Evolutionary conservation across 495 filamentous ascomycete genomes (phyloP).

Genomic region (Collariella sp.): DNA sequence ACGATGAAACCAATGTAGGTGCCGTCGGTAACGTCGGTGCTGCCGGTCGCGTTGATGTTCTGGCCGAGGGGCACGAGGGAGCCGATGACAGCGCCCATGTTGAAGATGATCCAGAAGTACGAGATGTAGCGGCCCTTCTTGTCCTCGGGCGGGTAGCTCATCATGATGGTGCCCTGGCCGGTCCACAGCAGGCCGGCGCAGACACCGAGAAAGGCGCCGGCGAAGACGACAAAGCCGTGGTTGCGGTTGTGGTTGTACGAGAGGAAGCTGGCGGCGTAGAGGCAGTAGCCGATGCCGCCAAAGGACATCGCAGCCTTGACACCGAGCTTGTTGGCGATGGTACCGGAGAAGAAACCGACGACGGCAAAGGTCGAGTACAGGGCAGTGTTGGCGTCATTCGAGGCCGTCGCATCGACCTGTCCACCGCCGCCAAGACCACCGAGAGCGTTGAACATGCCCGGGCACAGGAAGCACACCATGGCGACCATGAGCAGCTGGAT

Average conservation of each 20-base stretch:
- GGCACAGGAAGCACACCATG: constrained; percentile 83
- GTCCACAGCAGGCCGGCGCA: constrained; percentile 87
- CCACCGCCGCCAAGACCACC: constrained; percentile 69
- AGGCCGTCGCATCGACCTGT: constrained; percentile 51
- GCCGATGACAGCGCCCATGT: constrained; percentile 84
- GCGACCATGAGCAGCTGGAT: constrained; percentile 67
- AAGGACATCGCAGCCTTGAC: constrained; percentile 63
- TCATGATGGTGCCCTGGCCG: constrained; percentile 92
- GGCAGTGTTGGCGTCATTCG: constrained; percentile 62
- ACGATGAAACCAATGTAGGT: constrained; percentile 90
- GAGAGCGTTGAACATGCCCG: constrained; percentile 78
- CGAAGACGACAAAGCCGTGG: constrained; percentile 67
- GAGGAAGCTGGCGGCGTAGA: constrained; percentile 73
- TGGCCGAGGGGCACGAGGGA: constrained; percentile 74
- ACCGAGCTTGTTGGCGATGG: constrained; percentile 68
- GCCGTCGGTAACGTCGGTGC: constrained; percentile 61
- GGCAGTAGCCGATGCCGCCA: constrained; percentile 78
- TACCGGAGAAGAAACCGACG: constrained; percentile 80
- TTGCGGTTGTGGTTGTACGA: constrained; percentile 75
- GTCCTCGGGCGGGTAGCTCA: constrained; percentile 77
- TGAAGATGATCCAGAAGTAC: constrained; percentile 94
- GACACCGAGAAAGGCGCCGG: constrained; percentile 62
- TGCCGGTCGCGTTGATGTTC: constrained; percentile 57
- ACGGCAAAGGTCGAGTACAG: constrained; percentile 78
- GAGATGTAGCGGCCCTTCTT: constrained; percentile 84